These are phyloP conservation scores for Jamesozyma hellenica DNA, from an alignment of 805 yeast genomes.

Conservation along the genomic window DNA sequence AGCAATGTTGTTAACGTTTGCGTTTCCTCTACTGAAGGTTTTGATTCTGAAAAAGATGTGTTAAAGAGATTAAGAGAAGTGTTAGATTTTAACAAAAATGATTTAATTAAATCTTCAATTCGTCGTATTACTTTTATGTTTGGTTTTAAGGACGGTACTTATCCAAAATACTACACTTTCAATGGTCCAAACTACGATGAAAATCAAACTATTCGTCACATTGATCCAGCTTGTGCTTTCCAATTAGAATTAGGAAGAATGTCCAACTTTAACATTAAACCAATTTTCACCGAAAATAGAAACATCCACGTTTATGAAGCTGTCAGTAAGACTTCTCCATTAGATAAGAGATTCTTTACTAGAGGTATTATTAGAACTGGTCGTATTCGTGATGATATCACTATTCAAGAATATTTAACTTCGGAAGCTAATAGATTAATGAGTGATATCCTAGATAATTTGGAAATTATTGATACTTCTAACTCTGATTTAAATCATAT, in stretches of 20 bases:
- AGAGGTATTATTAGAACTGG: conserved; percentile 97
- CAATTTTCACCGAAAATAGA: conserved; percentile 91
- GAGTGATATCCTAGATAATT: conserved; percentile 89
- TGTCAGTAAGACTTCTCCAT: conserved; percentile 81
- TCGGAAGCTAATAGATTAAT: conserved; percentile 94
- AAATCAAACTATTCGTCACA: conserved; percentile 91
- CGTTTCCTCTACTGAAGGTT: conserved; percentile 65
- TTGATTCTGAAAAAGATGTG: conserved; percentile 57
- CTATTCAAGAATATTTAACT: conserved; percentile 86
- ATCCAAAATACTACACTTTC: conserved; percentile 94
- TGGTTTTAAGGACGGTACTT: conserved; percentile 72
- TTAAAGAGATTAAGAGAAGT: conserved; percentile 53
- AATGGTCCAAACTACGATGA: conserved; percentile 79
- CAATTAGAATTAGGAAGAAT: conserved; percentile 91
- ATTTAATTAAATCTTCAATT: conserved; percentile 57
- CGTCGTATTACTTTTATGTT: conserved; percentile 91
- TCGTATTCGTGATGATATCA: conserved; percentile 81
- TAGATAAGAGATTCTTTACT: conserved; percentile 92
- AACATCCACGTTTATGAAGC: conserved; percentile 97
- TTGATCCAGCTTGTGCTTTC: conserved; percentile 96
- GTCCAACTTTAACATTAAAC: conserved; percentile 90
- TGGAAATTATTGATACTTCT: conserved; percentile 87
- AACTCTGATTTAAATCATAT: conserved; percentile 95
- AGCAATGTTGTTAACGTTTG: conserved; percentile 79
- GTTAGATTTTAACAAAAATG: conserved; percentile 58